A percentile compares a stretch with the other conserved stretches of the same genome.
Conservation (phyloP, 495 filamentous ascomycete species). For the Terfezia boudieri region DNA sequence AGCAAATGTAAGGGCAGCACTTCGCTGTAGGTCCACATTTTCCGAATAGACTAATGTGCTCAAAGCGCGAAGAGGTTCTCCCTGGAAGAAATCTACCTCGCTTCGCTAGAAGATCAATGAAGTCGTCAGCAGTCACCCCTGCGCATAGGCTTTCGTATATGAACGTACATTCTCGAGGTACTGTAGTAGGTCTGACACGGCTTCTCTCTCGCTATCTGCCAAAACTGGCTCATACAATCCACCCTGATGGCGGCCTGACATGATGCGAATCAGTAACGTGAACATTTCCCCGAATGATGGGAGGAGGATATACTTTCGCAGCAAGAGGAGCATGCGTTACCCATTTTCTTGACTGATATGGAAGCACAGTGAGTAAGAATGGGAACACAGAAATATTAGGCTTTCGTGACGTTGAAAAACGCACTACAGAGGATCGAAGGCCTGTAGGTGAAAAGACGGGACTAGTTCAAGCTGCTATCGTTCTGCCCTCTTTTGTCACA, state of each 20-base stretch:
- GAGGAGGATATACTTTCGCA: conserved; percentile 26
- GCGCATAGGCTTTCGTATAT: conserved; percentile 6
- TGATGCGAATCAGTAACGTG: background rate
- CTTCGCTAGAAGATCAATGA: conserved; percentile 36
- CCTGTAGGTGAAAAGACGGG: too few relatives aligned
- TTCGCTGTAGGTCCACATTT: conserved; percentile 94
- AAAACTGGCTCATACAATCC: conserved; percentile 75
- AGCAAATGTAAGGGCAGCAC: conserved; percentile 93
- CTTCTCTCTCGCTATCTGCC: conserved; percentile 90
- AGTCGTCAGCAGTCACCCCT: conserved; percentile 6
- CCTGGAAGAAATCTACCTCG: conserved; percentile 94
- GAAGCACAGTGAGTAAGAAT: too few relatives aligned
- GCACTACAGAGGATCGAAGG: too few relatives aligned
- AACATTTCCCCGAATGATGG: background rate
- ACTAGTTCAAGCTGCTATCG: too few relatives aligned
- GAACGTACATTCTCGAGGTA: conserved; percentile 80
- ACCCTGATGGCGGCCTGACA: conserved; percentile 62
- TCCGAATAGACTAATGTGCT: conserved; percentile 95
- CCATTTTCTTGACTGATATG: conserved; percentile 8
- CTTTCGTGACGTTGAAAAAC: too few relatives aligned
- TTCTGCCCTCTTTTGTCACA: too few relatives aligned
- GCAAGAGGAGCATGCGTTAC: conserved; percentile 27
- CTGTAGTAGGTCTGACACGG: conserved; percentile 81
- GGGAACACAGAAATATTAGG: too few relatives aligned
- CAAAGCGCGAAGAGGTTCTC: conserved; percentile 82